phyloP scores from a whole-genome alignment of 805 yeast species.

The Candida ficus region DNA sequence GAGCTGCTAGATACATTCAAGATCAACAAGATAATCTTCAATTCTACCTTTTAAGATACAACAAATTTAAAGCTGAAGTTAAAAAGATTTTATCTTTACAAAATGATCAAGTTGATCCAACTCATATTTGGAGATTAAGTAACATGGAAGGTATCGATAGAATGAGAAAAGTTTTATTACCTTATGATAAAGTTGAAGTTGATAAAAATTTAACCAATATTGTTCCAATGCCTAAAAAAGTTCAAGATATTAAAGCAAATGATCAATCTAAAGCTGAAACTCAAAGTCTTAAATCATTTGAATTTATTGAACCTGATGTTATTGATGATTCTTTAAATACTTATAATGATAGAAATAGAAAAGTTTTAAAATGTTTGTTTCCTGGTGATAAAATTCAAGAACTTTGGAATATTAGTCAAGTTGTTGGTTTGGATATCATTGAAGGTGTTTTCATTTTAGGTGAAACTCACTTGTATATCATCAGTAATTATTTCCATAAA shows the following conservation, averaged over 20 bases:
- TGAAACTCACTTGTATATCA: constrained; percentile 54
- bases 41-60: constrained; percentile 43
- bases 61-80: constrained; percentile 39
- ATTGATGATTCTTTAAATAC: constrained; percentile 26
- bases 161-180: constrained; percentile 56
- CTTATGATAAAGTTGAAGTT: constrained; percentile 44
- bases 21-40: constrained; percentile 60
- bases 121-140: constrained; percentile 47
- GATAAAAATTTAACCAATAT: constrained; percentile 39
- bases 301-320: constrained; percentile 37
- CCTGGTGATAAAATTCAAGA: constrained; percentile 68
- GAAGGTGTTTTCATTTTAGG: constrained; percentile 78
- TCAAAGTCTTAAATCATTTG: constrained; percentile 33
- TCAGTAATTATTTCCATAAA: constrained; percentile 63
- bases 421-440: constrained; percentile 69
- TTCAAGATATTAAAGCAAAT: constrained; percentile 1
- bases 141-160: constrained; percentile 65
- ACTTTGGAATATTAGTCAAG: constrained; percentile 70
- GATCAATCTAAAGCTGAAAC: constrained; percentile 19
- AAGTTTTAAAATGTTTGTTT: constrained; percentile 62
- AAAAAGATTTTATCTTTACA: constrained; percentile 28
- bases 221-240: constrained; percentile 33
- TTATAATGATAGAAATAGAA: constrained; percentile 67
- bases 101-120: constrained; percentile 17
- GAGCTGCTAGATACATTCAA: constrained; percentile 49